phyloP scores from a whole-genome alignment of 2,329 filamentous ascomycete genomes.

The Talaromyces piceae region DNA sequence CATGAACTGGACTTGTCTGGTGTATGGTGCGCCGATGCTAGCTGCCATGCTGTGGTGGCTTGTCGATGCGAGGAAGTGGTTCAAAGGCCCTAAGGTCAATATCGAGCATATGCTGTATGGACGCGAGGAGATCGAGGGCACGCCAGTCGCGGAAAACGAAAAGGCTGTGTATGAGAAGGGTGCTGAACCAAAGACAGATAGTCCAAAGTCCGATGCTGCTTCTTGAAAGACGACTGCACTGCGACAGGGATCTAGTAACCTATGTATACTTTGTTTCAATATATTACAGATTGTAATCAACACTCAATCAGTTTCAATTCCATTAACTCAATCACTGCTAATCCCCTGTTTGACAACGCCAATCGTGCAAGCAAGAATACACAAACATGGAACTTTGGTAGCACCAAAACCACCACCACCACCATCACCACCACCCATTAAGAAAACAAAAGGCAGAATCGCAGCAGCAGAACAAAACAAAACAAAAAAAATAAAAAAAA shows the following conservation, averaged over 20 bases:
- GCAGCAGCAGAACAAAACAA: too few relatives aligned
- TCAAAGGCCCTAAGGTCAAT: conserved; percentile 63
- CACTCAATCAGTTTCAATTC: too few relatives aligned
- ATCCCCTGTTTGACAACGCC: not conserved
- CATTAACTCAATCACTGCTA: too few relatives aligned
- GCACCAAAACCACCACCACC: too few relatives aligned
- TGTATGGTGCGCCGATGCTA: conserved; percentile 59
- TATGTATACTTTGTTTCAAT: not conserved
- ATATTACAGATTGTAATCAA: not conserved
- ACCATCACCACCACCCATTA: too few relatives aligned
- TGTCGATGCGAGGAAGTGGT: conserved; percentile 59
- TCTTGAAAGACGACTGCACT: not conserved
- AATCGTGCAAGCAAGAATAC: not conserved
- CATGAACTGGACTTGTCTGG: conserved; percentile 65
- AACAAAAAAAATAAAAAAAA: not conserved
- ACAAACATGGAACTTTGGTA: not conserved
- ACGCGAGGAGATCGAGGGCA: conserved; percentile 7
- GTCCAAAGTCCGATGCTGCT: too few relatives aligned
- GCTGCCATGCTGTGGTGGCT: conserved; percentile 55
- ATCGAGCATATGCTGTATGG: conserved; percentile 44
- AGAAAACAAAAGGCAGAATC: not conserved
- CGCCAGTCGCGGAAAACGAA: not conserved
- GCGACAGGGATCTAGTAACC: not conserved
- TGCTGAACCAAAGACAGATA: too few relatives aligned
- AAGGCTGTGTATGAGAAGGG: not conserved